Percentiles rank a stretch among this genome's conserved stretches.
Conservation (phyloP, 129 eudicot species). For the Escallonia herrerae region DNA sequence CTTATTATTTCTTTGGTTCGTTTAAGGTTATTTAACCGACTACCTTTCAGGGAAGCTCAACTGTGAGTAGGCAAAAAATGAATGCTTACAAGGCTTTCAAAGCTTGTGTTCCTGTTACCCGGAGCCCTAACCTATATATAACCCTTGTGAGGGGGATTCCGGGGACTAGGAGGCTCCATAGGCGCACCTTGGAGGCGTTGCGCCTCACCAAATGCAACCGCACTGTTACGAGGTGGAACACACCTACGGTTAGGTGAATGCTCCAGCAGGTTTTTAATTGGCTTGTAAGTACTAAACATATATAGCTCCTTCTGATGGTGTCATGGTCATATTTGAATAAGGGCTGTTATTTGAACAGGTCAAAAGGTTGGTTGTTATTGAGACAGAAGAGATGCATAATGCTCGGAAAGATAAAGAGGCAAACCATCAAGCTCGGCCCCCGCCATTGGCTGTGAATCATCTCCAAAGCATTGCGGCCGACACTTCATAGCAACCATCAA, state of each 20-base stretch:
- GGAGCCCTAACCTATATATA: constrained; percentile 32
- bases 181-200: constrained; percentile 40
- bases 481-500: constrained; percentile 1
- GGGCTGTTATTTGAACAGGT: constrained; percentile 8
- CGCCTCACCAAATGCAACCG: constrained; percentile 39
- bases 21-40: too few species aligned
- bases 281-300: too few species aligned
- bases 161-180: constrained; percentile 39
- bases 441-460: constrained; percentile 31
- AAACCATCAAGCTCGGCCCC: constrained; percentile 29
- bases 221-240: constrained; percentile 35
- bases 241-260: constrained; percentile 50
- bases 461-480: constrained; percentile 6
- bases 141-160: constrained; percentile 48
- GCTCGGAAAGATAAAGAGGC: constrained; percentile 32
- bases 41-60: too few species aligned
- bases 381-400: constrained; percentile 44
- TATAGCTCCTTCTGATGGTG: too few species aligned
- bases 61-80: constrained; percentile 17
- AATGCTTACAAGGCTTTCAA: constrained; percentile 40
- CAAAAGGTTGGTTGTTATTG: constrained; percentile 40
- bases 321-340: too few species aligned
- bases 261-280: constrained; percentile 28
- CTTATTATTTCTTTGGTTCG: too few species aligned
- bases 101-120: constrained; percentile 36